Base-by-base conservation (phyloP, 139 green algal genomes). In the Picochlorum sp. region DNA sequence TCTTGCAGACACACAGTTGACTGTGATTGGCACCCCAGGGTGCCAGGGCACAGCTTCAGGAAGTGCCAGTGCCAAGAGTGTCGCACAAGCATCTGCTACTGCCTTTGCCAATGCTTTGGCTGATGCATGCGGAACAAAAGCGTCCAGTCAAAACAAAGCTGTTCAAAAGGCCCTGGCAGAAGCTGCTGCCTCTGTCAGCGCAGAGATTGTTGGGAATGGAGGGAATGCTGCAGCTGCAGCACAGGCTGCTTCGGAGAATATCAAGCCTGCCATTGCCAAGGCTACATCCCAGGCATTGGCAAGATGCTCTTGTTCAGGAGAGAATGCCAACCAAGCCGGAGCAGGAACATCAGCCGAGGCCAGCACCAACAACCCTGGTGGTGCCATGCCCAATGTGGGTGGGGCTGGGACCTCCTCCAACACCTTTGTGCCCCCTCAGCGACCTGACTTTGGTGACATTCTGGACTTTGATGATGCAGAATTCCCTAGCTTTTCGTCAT, bases 181-280 rank as follows among this genome's bases (percentile, higher is more conserved):
- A 23, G 56, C 56, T 21, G 56, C 56, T 47, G 26, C 56, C 0
- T 24, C n/a, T 14, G 56, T 28, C 9, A 45, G 30, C 4, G 56
- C 56, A n/a, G 14, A 14, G 4, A 28, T 62, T 21, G 16, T 9
- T 16, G 56, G 13, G 10, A 62, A 45, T 45, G 30, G 13, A 47
- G 56, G 56, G 44, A 62, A 62, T 28, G 56, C 56, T 47, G 56
- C 41, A 13, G 28, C 26, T 21, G n/a, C 56, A 20, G 56, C 56
- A 24, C 24, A 21, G 14, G 14, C 28, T 62, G 30, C 45, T 45
- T 30, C 56, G n/a, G 26, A 62, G 28, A 10, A 62, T 37, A 62
- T 62, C 56, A 62, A 62, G 28, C 56, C 56, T 28, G 56, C 26
- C 4, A 26, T 62, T 20, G 56, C 56, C 16, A 45, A 45, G n/a